These are phyloP conservation scores for Paramecium biaurelia DNA, from an alignment of 73 alveolate genomes.

Conservation along the genomic window DNA sequence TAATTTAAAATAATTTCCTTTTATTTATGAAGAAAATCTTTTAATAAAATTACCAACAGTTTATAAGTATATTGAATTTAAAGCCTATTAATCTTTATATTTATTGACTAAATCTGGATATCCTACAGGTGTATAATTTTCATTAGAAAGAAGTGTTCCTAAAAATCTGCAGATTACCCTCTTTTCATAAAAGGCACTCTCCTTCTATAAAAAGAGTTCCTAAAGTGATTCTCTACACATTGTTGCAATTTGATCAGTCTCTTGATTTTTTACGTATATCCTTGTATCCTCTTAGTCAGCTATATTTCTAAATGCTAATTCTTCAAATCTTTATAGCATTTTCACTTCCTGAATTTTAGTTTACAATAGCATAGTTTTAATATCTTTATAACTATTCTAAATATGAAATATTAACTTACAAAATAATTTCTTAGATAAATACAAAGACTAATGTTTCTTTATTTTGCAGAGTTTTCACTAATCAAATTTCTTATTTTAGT, in stretches of 20 bases:
- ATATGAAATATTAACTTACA: not conserved
- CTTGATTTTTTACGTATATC: not conserved
- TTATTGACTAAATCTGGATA: slow-evolving; percentile 39
- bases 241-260: slow-evolving; percentile 28
- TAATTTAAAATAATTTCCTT: not conserved
- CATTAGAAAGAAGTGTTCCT: not conserved
- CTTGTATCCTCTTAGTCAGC: slow-evolving; percentile 35
- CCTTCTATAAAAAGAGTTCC: slow-evolving; percentile 17
- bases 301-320: not conserved
- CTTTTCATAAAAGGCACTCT: slow-evolving; percentile 46
- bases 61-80: not conserved
- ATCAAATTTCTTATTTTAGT: slow-evolving; percentile 21
- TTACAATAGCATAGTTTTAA: slow-evolving; percentile 27
- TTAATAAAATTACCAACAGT: not conserved
- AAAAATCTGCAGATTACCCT: not conserved
- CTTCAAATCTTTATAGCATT: slow-evolving; percentile 38
- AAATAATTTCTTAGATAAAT: slow-evolving; percentile 28
- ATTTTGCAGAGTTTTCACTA: slow-evolving; percentile 23
- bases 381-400: slow-evolving; percentile 26
- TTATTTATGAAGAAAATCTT: not conserved
- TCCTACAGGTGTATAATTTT: not conserved
- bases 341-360: slow-evolving; percentile 37
- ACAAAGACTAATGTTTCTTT: not conserved
- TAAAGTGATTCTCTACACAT: slow-evolving; percentile 22
- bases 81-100: not conserved